Evolutionary conservation across 192 early-diverging fungal species (phyloP).

Genomic region (Coemansia sp.): DNA sequence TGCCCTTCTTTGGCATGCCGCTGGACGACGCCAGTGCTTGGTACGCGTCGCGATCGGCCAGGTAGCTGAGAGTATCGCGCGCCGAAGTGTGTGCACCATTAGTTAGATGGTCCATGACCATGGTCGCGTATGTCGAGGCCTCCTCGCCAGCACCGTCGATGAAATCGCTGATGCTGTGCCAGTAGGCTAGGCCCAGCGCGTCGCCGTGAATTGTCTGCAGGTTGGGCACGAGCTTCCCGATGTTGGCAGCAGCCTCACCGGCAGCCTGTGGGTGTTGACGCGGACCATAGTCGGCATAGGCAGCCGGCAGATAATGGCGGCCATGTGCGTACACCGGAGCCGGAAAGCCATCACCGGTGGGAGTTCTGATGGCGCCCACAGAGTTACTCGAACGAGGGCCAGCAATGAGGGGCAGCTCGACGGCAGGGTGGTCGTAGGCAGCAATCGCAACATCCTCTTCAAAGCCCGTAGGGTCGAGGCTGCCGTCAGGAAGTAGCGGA

Average conservation of each 20-base stretch:
- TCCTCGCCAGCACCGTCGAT: slow-evolving; percentile 42
- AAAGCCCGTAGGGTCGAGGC: slow-evolving; percentile 34
- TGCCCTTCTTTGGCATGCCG: not conserved
- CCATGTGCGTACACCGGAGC: slow-evolving; percentile 24
- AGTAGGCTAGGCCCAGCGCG: slow-evolving; percentile 50
- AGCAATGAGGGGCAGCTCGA: slow-evolving; percentile 16
- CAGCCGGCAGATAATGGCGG: slow-evolving; percentile 20
- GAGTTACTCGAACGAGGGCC: slow-evolving; percentile 3
- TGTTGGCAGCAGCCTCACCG: not conserved
- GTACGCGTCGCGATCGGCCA: not conserved
- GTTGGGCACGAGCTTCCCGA: not conserved
- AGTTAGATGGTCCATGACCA: slow-evolving; percentile 49
- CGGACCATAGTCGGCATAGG: slow-evolving; percentile 35
- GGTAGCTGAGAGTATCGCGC: slow-evolving; percentile 19
- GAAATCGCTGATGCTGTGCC: slow-evolving; percentile 53
- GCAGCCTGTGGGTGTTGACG: slow-evolving; percentile 8
- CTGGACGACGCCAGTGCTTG: not conserved
- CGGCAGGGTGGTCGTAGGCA: slow-evolving; percentile 11
- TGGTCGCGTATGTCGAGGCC: slow-evolving; percentile 22
- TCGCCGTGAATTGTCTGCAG: slow-evolving; percentile 41
- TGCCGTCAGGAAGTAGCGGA: slow-evolving; percentile 33
- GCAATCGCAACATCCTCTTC: slow-evolving; percentile 33
- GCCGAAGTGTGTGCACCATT: slow-evolving; percentile 21
- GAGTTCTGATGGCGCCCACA: not conserved
- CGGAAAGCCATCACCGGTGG: not conserved